Percentiles rank a stretch among this genome's conserved stretches.
phyloP scores from a whole-genome alignment of 164 flowering plant species.

The Aristolochia californica region DNA sequence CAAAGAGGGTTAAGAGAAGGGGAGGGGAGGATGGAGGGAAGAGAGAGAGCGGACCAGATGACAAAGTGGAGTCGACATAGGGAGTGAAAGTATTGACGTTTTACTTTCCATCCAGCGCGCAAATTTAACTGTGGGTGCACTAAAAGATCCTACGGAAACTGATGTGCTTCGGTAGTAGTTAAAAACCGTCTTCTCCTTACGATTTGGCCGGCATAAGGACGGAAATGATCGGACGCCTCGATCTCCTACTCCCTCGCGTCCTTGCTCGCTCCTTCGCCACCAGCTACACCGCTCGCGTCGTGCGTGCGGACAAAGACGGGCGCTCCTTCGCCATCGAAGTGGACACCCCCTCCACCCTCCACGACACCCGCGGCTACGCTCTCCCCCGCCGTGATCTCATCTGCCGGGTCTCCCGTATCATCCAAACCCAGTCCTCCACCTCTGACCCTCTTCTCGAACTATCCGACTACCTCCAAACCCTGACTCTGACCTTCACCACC shows the following conservation, averaged over 20 bases:
- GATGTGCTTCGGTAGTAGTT: too few relatives aligned
- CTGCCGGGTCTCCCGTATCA: slow-evolving; percentile 51
- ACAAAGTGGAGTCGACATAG: too few relatives aligned
- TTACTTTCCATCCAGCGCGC: too few relatives aligned
- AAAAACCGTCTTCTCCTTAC: too few relatives aligned
- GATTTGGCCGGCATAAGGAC: too few relatives aligned
- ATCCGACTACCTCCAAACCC: slow-evolving; percentile 42
- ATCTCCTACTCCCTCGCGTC: not conserved
- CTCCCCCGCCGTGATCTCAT: slow-evolving; percentile 81
- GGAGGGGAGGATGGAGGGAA: not conserved
- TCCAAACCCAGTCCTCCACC: slow-evolving; percentile 29
- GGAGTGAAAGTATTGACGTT: too few relatives aligned
- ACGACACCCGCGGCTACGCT: slow-evolving; percentile 59
- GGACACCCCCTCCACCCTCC: slow-evolving; percentile 22
- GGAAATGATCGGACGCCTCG: not conserved
- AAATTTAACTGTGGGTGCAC: too few relatives aligned
- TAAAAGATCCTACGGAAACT: too few relatives aligned
- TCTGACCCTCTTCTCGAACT: slow-evolving; percentile 41
- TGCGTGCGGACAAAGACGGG: slow-evolving; percentile 35
- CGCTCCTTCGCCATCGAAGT: slow-evolving; percentile 43
- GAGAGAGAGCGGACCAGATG: too few relatives aligned
- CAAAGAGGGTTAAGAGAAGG: not conserved
- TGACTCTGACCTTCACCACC: slow-evolving; percentile 44
- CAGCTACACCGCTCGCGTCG: slow-evolving; percentile 62
- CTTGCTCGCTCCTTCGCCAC: slow-evolving; percentile 56